Base-by-base conservation (phyloP, 202 grass and related monocot genomes). In the Schoenoplectus triqueter region DNA sequence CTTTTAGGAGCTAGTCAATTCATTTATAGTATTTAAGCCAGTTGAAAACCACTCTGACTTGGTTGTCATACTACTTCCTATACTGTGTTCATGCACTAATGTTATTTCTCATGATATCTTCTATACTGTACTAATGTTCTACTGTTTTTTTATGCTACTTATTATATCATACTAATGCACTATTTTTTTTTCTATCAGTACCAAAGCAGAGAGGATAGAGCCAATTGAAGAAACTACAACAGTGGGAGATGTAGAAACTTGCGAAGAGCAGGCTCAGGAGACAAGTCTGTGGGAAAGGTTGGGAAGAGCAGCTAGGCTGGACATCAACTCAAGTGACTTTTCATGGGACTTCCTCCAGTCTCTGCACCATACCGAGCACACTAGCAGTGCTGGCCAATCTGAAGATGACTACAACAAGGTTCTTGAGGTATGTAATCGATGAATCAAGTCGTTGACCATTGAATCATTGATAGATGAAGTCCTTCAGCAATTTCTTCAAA, bases 361-460 rank as follows among this genome's bases (percentile, higher is more conserved):
- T 82, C 85, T 98, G 86, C 93, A 98, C 86, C 92, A 95, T 78
- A 94, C 95, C 59, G 95, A 98, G 81, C 95, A 98, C 78, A 90
- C 83, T 18, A 93, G 87, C 82, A 84, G 83, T 69, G 83, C 72
- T 0, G 95, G 95, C 56, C 91, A 90, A 83, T 92, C 92, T 65
- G 95, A 98, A 83, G 95, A 98, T 81, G 93, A 95, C 84, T 91
- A 85, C 87, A 91, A 59, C 80, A 97, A 92, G 93, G 87, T 87
- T 84, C 86, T 95, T 55, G 95, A 98, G 95, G 95, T 97, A 92
- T 68, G 80, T 86, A 66, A 31, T 22, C 14, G 10, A 67, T 50
- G 20, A 51, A 67, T 67, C 7, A 20, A 64, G 3, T 31, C 2
- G 14, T 22, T 13, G 55, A 80, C 13, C 49, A 54, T 75, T 75